phyloP scores from a whole-genome alignment of 176 grass and related monocot species.

The Cocos nucifera region DNA sequence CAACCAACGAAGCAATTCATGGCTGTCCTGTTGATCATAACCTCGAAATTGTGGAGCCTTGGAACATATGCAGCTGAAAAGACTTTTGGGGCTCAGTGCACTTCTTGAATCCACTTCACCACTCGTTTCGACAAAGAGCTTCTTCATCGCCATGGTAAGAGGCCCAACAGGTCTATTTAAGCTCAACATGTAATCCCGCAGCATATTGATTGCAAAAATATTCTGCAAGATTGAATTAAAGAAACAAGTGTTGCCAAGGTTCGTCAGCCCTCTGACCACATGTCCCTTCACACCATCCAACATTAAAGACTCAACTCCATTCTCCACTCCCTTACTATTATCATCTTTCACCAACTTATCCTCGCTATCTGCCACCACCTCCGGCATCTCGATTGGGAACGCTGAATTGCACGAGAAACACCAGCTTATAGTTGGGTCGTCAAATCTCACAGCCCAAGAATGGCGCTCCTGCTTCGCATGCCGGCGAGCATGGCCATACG shows the following conservation, averaged over 20 bases:
- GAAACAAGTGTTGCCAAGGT: conserved; percentile 91
- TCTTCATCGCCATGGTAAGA: conserved; percentile 69
- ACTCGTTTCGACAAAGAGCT: conserved; percentile 69
- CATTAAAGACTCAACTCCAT: background rate
- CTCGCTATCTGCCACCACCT: conserved; percentile 14
- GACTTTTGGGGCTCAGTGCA: conserved; percentile 63
- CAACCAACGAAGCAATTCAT: conserved; percentile 85
- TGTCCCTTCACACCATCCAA: conserved; percentile 27
- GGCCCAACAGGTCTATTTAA: conserved; percentile 39
- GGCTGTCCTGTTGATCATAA: conserved; percentile 93
- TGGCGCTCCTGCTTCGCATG: conserved; percentile 86
- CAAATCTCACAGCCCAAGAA: conserved; percentile 50
- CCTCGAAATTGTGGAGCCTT: conserved; percentile 82
- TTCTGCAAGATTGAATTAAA: conserved; percentile 91
- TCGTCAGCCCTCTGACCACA: conserved; percentile 65
- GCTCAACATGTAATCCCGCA: conserved; percentile 54
- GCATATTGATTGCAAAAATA: conserved; percentile 60
- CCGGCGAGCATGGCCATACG: conserved; percentile 83
- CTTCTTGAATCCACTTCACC: conserved; percentile 49
- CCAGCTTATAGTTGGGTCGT: conserved; percentile 39
- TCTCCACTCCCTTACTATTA: conserved; percentile 5
- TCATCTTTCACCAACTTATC: conserved; percentile 11
- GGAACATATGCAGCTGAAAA: conserved; percentile 68
- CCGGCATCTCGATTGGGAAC: conserved; percentile 54
- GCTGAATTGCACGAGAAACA: conserved; percentile 65